Evolutionary conservation across 768 basidiomycete species (phyloP).

Genomic region (Suillus subalutaceus): DNA sequence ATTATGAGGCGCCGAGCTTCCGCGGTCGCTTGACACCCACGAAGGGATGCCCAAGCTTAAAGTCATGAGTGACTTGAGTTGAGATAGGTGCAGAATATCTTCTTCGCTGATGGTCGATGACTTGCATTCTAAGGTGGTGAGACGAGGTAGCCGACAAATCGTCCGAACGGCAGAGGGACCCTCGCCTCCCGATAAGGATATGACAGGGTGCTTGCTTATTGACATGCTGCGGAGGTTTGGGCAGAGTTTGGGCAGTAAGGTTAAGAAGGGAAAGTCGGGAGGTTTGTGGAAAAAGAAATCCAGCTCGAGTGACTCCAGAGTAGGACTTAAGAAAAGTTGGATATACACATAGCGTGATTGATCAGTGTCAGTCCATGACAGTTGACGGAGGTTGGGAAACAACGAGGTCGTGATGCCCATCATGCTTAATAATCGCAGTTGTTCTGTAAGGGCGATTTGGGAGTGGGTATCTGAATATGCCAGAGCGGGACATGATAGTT

Average conservation of each 20-base stretch:
- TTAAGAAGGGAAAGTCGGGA: conserved; percentile 3
- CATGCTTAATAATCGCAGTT: background rate
- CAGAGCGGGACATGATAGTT: conserved; percentile 3
- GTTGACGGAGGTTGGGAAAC: background rate
- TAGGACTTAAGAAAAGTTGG: conserved; percentile 4
- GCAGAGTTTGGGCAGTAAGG: background rate
- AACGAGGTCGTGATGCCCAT: background rate
- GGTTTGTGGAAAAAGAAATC: conserved; percentile 10
- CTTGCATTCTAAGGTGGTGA: conserved; percentile 2
- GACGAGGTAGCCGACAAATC: conserved; percentile 4
- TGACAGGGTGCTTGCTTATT: conserved; percentile 8
- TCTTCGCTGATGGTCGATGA: conserved; percentile 4
- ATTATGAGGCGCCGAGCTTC: background rate
- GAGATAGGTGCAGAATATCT: conserved; percentile 1
- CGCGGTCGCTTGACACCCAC: background rate
- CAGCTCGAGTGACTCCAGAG: conserved; percentile 2
- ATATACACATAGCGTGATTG: conserved; percentile 7
- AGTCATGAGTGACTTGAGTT: background rate
- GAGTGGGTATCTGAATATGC: background rate
- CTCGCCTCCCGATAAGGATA: background rate
- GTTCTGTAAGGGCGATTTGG: background rate
- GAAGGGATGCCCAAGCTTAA: conserved; percentile 7
- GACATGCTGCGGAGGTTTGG: conserved; percentile 3
- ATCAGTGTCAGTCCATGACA: conserved; percentile 9
- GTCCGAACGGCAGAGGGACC: conserved; percentile 3